phyloP scores from a whole-genome alignment of 345 rosid species.

The Schrenkiella parvula region DNA sequence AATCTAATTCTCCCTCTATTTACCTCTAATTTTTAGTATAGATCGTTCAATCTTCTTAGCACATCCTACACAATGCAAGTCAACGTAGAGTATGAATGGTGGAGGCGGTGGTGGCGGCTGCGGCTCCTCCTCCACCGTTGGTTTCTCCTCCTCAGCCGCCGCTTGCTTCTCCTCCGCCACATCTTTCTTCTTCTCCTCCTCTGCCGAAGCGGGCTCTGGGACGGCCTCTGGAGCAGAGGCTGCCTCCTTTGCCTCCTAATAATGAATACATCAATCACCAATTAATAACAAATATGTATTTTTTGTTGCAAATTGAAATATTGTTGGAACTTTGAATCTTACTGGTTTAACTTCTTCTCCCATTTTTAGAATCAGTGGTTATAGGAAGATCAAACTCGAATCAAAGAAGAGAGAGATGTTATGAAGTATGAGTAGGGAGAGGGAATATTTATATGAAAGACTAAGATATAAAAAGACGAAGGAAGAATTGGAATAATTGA shows the following conservation, averaged over 20 bases:
- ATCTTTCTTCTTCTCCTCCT: slow-evolving; percentile 37
- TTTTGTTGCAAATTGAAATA: neutral
- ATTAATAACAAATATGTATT: neutral
- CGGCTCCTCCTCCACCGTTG: slow-evolving; percentile 34
- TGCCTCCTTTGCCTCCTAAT: slow-evolving; percentile 45
- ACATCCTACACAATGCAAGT: slow-evolving; percentile 93
- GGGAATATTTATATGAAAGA: slow-evolving; percentile 18
- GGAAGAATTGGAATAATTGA: slow-evolving; percentile 6
- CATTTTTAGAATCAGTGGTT: slow-evolving; percentile 37
- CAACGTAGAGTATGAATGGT: slow-evolving; percentile 65
- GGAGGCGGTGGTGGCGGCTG: slow-evolving; percentile 54
- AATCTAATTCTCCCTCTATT: neutral
- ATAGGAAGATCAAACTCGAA: neutral
- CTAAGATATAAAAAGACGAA: slow-evolving; percentile 2
- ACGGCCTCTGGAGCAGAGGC: slow-evolving; percentile 29
- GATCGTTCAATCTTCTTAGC: slow-evolving; percentile 85
- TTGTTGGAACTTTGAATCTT: neutral
- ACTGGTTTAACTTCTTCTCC: slow-evolving; percentile 80
- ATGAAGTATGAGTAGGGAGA: slow-evolving; percentile 5
- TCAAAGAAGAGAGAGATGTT: slow-evolving; percentile 2
- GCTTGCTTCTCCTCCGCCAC: slow-evolving; percentile 36
- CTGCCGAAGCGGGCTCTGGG: slow-evolving; percentile 16
- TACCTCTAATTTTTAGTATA: slow-evolving; percentile 76
- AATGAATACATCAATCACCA: neutral
- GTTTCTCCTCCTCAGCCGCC: slow-evolving; percentile 34